A percentile compares a stretch with the other conserved stretches of the same genome.
phyloP scores from a whole-genome alignment of 1,284 basidiomycete species.

The Apiotrichum brassicae region DNA sequence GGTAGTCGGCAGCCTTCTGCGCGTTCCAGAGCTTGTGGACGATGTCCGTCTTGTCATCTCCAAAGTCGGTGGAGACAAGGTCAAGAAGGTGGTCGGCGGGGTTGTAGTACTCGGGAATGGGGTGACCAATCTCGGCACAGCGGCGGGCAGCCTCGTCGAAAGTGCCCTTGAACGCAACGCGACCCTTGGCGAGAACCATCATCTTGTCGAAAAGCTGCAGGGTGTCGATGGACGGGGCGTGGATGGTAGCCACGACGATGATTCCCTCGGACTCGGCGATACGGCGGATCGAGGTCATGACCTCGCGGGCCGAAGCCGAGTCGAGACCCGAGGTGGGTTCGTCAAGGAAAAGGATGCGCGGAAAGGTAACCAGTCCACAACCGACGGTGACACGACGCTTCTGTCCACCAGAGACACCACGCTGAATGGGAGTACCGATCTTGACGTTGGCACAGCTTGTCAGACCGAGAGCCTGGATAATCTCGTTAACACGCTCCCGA shows the following conservation, averaged over 20 bases:
- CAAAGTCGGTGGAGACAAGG: slow-evolving; percentile 31
- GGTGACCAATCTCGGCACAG: slow-evolving; percentile 17
- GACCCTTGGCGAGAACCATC: slow-evolving; percentile 37
- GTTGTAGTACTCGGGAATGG: slow-evolving; percentile 23
- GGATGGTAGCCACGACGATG: slow-evolving; percentile 43
- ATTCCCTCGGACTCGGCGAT: slow-evolving; percentile 13
- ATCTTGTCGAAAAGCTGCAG: slow-evolving; percentile 41
- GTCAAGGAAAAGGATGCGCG: slow-evolving; percentile 46
- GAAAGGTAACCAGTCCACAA: slow-evolving; percentile 39
- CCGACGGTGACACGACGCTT: slow-evolving; percentile 44
- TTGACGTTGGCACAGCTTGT: slow-evolving; percentile 5
- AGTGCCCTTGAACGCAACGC: slow-evolving; percentile 27
- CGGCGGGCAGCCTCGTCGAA: slow-evolving; percentile 13
- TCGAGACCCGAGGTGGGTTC: slow-evolving; percentile 42
- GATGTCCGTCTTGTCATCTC: slow-evolving; percentile 4
- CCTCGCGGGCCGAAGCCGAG: slow-evolving; percentile 17
- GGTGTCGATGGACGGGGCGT: slow-evolving; percentile 44
- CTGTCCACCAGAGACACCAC: slow-evolving; percentile 48
- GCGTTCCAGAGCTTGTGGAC: slow-evolving; percentile 4
- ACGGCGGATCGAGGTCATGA: slow-evolving; percentile 14
- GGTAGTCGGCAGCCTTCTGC: not conserved
- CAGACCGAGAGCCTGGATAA: slow-evolving; percentile 18
- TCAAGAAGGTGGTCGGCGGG: slow-evolving; percentile 32
- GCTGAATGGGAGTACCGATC: slow-evolving; percentile 46
- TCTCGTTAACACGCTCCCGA: slow-evolving; percentile 10